These are phyloP conservation scores for Wickerhamomyces chambardii DNA, from an alignment of 805 yeast genomes.

Conservation along the genomic window DNA sequence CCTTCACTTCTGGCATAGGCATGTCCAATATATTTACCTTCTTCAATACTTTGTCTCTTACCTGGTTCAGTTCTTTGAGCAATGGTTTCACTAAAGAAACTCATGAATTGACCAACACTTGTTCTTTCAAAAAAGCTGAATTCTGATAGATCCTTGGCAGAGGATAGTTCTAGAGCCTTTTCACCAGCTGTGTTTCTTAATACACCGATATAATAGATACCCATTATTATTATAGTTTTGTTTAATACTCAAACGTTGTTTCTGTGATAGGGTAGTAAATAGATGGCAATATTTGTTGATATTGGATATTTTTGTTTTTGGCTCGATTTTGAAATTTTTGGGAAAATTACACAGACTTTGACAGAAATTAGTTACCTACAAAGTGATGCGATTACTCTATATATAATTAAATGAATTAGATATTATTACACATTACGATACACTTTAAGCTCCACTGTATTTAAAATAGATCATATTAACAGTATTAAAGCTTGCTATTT, in stretches of 20 bases:
- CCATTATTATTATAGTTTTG: conserved; percentile 39
- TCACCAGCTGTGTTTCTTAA: conserved; percentile 51
- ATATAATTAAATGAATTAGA: too few relatives aligned
- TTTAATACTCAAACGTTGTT: background rate
- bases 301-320: too few relatives aligned
- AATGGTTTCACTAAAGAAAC: conserved; percentile 87
- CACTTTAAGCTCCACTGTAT: too few relatives aligned
- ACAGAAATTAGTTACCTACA: too few relatives aligned
- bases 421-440: too few relatives aligned
- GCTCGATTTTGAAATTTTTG: too few relatives aligned
- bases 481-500: too few relatives aligned
- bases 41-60: conserved; percentile 91
- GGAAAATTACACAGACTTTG: too few relatives aligned
- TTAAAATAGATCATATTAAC: too few relatives aligned
- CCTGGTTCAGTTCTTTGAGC: conserved; percentile 83
- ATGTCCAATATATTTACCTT: conserved; percentile 85
- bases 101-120: conserved; percentile 86
- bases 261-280: background rate
- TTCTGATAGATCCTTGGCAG: conserved; percentile 75
- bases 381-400: too few relatives aligned
- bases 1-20: conserved; percentile 89
- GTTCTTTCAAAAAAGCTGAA: conserved; percentile 85
- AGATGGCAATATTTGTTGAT: background rate
- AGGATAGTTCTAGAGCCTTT: conserved; percentile 66
- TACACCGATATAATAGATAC: conserved; percentile 84